phyloP scores from a whole-genome alignment of 345 rosid genomes.

The Bretschneidera sinensis region DNA sequence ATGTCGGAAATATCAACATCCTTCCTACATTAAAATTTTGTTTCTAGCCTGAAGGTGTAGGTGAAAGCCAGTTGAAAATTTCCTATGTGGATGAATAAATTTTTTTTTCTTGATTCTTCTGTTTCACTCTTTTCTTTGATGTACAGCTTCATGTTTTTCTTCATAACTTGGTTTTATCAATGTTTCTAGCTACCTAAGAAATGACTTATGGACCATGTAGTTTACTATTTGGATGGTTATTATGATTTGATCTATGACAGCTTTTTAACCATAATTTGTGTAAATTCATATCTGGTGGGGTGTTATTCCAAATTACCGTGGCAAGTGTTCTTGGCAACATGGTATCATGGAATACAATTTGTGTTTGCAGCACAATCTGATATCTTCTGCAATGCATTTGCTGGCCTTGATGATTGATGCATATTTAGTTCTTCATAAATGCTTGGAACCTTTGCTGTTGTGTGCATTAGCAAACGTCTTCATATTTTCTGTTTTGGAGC shows the following conservation, averaged over 20 bases:
- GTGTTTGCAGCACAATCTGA: not conserved
- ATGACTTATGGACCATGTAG: not conserved
- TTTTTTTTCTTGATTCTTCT: not conserved
- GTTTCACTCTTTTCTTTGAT: not conserved
- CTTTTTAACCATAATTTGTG: not conserved
- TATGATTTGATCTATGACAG: not conserved
- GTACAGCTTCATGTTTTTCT: no score
- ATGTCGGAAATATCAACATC: no score
- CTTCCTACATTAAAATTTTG: no score
- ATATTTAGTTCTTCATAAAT: not conserved
- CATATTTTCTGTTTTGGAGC: not conserved
- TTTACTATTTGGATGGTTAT: no score
- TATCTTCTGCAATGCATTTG: conserved; percentile 1
- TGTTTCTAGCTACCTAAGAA: no score
- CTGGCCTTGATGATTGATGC: no score
- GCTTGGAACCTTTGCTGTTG: not conserved
- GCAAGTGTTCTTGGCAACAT: not conserved
- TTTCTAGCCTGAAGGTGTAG: not conserved
- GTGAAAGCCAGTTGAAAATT: no score
- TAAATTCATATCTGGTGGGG: not conserved
- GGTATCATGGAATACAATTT: not conserved
- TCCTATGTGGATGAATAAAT: not conserved
- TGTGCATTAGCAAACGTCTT: not conserved
- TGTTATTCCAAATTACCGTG: not conserved
- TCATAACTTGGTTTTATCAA: no score